Evolutionary conservation across 1,284 basidiomycete genomes (phyloP), one percentile per base, ranked within the genome.

Genomic region (Sporisorium reilianum): DNA sequence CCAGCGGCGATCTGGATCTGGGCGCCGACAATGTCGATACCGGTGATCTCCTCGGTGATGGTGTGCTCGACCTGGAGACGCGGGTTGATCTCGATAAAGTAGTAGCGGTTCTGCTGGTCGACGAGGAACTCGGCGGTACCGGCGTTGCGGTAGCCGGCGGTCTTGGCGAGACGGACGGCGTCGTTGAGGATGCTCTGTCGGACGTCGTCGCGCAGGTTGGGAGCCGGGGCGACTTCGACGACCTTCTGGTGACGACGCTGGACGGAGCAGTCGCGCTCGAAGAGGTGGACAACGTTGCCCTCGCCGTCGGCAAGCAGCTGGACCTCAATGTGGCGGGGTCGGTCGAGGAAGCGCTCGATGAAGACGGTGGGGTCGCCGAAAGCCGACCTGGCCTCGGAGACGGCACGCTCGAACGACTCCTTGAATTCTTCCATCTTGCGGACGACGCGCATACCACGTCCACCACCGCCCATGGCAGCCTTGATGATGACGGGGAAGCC

Each of bases 401-500:
- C 94, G 11, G 97, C 97, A 75, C 95, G 92, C 84, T 95, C 90
- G 85, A 99, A 99, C 7, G 92, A 89, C 78, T 90, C 89, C 87
- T 95, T 94, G 89, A 99, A 99, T 60, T 90, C 92, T 51, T 91
- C 91, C 85, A 94, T 91, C 83, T 94, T 93, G 73, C 94, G 91
- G 38, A 81, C 82, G 76, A 75, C 83, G 22, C 83, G 82, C 73
- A 84, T 84, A 62, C 97, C 97, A 86, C 99, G 99, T 69, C 97
- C 97, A 86, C 97, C 97, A 81, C 97, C 97, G 80, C 97, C 97
- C 86, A 99, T 97, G 78, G 92, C 94, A 9, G 97, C 97, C 88
- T 99, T 99, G 88, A 99, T 99, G 96, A 99, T 99, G 79, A 99
- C 91, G 0, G 97, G 97, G 89, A 90, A 99, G 26, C 96, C 96